A percentile compares a stretch with the other conserved stretches of the same genome.
These are phyloP conservation scores for Pyrenopolyporus hunteri DNA, from an alignment of 495 filamentous ascomycete genomes.

Conservation along the genomic window DNA sequence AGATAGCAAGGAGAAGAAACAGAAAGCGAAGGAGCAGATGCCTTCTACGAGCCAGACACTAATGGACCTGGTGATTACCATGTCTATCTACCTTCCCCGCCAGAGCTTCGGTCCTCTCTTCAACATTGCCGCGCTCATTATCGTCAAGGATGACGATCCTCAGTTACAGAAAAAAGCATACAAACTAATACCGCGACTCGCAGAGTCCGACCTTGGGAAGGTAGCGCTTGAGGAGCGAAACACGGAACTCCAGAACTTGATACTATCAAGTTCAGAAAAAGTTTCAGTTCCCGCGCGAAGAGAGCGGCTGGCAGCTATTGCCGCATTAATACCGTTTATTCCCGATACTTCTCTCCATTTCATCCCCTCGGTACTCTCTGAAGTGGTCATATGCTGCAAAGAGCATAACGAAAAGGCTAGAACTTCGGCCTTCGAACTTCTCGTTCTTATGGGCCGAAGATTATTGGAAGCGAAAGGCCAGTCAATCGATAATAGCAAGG, in stretches of 20 bases:
- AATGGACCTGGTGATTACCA: conserved; percentile 94
- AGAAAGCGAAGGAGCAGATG: conserved; percentile 68
- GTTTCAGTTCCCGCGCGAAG: conserved; percentile 81
- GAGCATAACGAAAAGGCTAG: conserved; percentile 95
- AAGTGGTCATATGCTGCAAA: conserved; percentile 93
- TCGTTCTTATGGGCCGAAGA: conserved; percentile 84
- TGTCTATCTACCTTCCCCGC: conserved; percentile 88
- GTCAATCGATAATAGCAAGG: conserved; percentile 79
- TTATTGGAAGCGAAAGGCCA: conserved; percentile 72
- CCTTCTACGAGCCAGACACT: conserved; percentile 94
- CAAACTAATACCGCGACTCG: conserved; percentile 90
- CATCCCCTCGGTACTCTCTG: conserved; percentile 86
- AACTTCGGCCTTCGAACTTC: conserved; percentile 84
- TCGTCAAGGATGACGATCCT: conserved; percentile 78
- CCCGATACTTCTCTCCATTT: conserved; percentile 82
- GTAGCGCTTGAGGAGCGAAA: conserved; percentile 73
- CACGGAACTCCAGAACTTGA: conserved; percentile 74
- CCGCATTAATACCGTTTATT: conserved; percentile 76
- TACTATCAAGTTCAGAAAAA: conserved; percentile 78
- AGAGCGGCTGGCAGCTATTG: conserved; percentile 83
- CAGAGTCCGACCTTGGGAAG: conserved; percentile 74
- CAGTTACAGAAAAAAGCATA: conserved; percentile 99
- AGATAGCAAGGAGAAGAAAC: conserved; percentile 66
- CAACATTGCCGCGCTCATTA: conserved; percentile 77
- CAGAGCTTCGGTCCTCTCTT: conserved; percentile 82